These are phyloP conservation scores for Themeda triandra DNA, from an alignment of 176 grass and related monocot genomes.

Conservation along the genomic window DNA sequence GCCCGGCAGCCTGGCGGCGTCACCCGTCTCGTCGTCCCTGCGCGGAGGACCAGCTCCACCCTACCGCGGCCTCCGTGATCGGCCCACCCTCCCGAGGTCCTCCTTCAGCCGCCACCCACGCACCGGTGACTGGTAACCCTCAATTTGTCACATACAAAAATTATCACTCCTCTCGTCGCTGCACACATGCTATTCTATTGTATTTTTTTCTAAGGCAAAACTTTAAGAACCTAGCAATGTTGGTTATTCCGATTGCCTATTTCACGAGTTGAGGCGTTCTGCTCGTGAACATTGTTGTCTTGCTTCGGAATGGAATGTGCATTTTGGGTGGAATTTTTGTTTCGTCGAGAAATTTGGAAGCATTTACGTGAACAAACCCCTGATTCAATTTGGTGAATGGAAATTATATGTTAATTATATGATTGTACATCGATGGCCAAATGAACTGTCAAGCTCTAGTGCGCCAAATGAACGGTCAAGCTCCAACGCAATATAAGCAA, in stretches of 20 bases:
- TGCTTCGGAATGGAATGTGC: neutral
- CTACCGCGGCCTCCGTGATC: conserved; percentile 68
- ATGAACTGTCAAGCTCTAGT: neutral
- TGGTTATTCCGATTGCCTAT: neutral
- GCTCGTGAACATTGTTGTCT: neutral
- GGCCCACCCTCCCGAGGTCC: conserved; percentile 83
- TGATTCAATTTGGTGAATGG: neutral
- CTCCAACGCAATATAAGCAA: neutral
- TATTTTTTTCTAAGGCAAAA: neutral
- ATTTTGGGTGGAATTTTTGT: neutral
- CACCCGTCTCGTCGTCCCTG: conserved; percentile 85
- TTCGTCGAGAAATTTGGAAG: neutral
- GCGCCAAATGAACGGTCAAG: neutral
- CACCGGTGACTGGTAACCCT: conserved; percentile 83
- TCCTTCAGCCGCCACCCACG: conserved; percentile 86
- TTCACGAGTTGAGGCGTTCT: neutral
- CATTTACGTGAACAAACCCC: neutral
- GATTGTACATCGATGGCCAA: neutral
- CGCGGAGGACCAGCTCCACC: conserved; percentile 54
- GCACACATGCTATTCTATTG: neutral
- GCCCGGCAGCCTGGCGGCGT: conserved; percentile 70
- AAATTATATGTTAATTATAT: neutral
- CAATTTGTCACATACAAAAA: conserved; percentile 19
- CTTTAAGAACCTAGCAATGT: neutral
- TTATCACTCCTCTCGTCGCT: neutral